Conservation (phyloP, 1,284 basidiomycete genomes). For the Singerocomus inundabilis region DNA sequence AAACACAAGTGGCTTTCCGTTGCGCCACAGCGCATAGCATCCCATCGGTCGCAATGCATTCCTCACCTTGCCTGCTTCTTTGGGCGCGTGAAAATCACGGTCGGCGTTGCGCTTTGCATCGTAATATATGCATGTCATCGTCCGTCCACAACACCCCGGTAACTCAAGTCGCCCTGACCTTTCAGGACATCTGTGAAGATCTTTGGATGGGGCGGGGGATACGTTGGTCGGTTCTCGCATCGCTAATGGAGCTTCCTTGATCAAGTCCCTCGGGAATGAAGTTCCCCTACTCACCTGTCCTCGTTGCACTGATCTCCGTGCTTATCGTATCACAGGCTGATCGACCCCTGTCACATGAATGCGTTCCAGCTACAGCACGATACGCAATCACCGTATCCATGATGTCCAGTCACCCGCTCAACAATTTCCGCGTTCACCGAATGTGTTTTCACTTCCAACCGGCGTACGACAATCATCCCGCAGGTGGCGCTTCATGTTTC, state of each 20-base stretch:
- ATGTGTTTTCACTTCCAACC: conserved; percentile 3
- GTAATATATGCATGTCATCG: background rate
- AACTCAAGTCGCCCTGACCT: background rate
- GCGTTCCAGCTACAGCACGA: background rate
- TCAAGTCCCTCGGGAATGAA: conserved; percentile 22
- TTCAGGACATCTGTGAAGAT: conserved; percentile 3
- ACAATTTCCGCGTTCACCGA: conserved; percentile 20
- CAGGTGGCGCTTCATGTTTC: conserved; percentile 7
- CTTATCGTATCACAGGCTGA: conserved; percentile 19
- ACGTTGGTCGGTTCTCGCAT: background rate
- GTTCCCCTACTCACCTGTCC: conserved; percentile 1
- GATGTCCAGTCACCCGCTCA: background rate
- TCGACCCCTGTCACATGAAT: conserved; percentile 18
- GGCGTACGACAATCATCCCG: conserved; percentile 5
- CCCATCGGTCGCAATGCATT: background rate
- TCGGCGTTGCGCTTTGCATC: background rate
- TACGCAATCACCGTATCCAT: background rate
- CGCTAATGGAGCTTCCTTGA: background rate
- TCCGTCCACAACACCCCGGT: background rate
- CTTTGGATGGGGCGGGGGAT: background rate
- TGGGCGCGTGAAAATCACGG: background rate
- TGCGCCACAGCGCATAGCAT: conserved; percentile 7
- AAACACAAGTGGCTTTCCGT: background rate
- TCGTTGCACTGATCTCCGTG: conserved; percentile 19
- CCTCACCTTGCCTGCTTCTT: background rate